A percentile compares a stretch with the other conserved stretches of the same genome.
Evolutionary conservation across 352 stramenopile genomes (phyloP).

Genomic region (Phytopythium boreale): DNA sequence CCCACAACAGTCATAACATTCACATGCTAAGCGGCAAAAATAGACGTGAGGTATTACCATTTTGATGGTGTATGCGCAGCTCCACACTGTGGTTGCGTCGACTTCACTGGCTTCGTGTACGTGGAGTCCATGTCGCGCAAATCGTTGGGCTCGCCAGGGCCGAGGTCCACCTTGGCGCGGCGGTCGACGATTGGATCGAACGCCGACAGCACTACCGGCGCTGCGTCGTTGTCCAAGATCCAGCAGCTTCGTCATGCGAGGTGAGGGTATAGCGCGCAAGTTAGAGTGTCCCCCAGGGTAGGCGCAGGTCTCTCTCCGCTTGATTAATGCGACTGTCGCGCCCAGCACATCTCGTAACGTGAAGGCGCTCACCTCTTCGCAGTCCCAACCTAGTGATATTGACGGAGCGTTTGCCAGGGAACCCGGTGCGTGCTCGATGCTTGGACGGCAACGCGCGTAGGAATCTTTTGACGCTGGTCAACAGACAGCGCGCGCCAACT

Average conservation of each 20-base stretch:
- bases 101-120: not conserved
- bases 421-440: not conserved
- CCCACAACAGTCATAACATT: not conserved
- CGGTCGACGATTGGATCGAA: slow-evolving; percentile 5
- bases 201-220: not conserved
- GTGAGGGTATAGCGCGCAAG: slow-evolving; percentile 15
- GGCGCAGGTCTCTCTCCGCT: not conserved
- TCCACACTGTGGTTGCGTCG: not conserved
- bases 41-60: not conserved
- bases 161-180: not conserved
- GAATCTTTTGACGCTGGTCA: not conserved
- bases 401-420: not conserved
- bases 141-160: not conserved
- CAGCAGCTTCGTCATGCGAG: slow-evolving; percentile 22
- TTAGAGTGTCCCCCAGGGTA: not conserved
- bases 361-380: not conserved
- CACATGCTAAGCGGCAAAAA: not conserved
- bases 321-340: not conserved
- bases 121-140: not conserved
- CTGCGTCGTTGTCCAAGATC: slow-evolving; percentile 10
- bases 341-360: not conserved
- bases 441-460: not conserved
- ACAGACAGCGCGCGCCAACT: not conserved
- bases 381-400: not conserved
- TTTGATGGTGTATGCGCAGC: not conserved